These are phyloP conservation scores for Colletotrichum cuscutae DNA, from an alignment of 2,329 filamentous ascomycete genomes.

Conservation along the genomic window DNA sequence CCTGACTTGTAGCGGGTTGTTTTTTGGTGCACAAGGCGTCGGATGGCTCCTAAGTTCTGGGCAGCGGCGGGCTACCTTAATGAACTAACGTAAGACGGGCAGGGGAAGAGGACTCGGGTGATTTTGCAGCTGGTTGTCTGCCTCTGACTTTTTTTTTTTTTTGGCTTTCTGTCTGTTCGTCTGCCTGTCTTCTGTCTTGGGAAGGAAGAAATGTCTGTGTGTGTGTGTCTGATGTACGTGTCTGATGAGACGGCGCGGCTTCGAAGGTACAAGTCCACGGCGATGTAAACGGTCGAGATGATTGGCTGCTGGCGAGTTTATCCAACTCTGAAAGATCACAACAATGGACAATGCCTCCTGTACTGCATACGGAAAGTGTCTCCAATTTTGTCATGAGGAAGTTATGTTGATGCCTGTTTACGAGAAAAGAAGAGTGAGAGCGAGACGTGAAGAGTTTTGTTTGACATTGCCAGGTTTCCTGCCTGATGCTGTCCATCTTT, in stretches of 20 bases:
- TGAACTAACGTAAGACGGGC: slow-evolving; percentile 22
- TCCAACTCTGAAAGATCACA: not conserved
- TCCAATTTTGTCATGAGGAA: not conserved
- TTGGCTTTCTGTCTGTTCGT: not conserved
- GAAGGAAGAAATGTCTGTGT: slow-evolving; percentile 4
- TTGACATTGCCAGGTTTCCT: not conserved
- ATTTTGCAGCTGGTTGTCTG: not conserved
- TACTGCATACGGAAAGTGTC: not conserved
- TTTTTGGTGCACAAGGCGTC: not conserved
- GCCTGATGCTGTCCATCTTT: not conserved
- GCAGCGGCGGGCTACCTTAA: not conserved
- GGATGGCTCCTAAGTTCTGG: not conserved
- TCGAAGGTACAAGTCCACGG: not conserved
- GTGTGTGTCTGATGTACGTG: slow-evolving; percentile 12
- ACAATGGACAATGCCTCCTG: not conserved
- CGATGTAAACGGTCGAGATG: not conserved
- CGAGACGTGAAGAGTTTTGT: not conserved
- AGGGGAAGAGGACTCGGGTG: not conserved
- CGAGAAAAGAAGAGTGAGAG: not conserved
- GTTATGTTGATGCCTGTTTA: too few species aligned
- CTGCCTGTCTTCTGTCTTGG: not conserved
- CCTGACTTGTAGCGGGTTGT: not conserved
- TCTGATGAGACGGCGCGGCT: slow-evolving; percentile 5
- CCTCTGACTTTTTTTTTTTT: not conserved
- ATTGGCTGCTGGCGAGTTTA: not conserved